Base-by-base conservation (phyloP, 192 early-diverging fungal species). In the Podila verticillata region DNA sequence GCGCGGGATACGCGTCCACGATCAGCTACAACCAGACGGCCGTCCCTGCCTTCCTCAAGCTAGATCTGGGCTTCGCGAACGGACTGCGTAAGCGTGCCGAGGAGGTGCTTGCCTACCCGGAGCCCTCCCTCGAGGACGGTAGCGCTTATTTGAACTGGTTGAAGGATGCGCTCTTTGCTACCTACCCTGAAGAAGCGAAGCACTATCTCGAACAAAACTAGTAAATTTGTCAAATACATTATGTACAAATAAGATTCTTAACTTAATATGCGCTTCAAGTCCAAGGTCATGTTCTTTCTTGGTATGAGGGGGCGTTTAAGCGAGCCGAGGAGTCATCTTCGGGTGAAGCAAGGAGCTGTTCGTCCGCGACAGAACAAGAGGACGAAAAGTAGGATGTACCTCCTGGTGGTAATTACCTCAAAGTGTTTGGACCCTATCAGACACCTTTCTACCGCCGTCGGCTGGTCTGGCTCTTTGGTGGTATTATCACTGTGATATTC, bases 121-220 rank as follows among this genome's bases (percentile, higher is more conserved):
- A 51, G 30, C 74, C 74, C 0, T 58, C 74, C 2, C n/a, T 54
- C 17, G 63, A 78, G 34, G 32, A 29, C n/a, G 63, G 59, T 2
- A 35, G 60, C 6, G 63, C 65, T 19, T 70, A 78, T 51, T 26
- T 70, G 32, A 48, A 70, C 20, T 78, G 68, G 68, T 30, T 78
- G 48, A 70, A 78, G 68, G 61, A 70, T 7, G 28, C 63, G 0
- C 61, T 78, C 6, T 78, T 70, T 49, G 74, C 62, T 2, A 63
- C 68, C 26, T 78, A 78, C 47, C 74, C 74, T 4, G 48, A 62
- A 31, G 74, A 78, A 12, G 74, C 74, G 22, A 70, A 78, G 68
- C 47, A 20, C 0, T 78, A 78, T n/a, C 6, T 78, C 4, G 67
- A 47, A 29, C 44, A 36, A 5, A 59, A 64, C 31, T 4, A 68